Evolutionary conservation across 2,329 filamentous ascomycete genomes (phyloP).

Genomic region (Cytospora piceicola): DNA sequence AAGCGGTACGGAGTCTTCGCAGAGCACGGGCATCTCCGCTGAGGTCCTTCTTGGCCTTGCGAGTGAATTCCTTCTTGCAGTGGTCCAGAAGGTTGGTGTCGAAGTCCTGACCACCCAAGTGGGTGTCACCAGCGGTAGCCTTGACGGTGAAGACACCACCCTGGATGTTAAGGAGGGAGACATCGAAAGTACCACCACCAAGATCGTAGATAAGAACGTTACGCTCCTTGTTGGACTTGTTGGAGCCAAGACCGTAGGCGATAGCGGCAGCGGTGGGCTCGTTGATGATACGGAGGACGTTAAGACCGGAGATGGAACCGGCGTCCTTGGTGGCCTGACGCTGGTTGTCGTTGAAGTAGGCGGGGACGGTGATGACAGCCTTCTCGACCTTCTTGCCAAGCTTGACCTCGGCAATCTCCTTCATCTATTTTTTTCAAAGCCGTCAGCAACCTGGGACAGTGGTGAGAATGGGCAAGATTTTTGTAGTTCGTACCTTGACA

Average conservation of each 20-base stretch:
- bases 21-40: constrained; percentile 87
- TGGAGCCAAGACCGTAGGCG: constrained; percentile 93
- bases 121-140: constrained; percentile 96
- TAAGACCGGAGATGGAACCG: constrained; percentile 94
- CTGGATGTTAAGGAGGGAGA: constrained; percentile 97
- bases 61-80: constrained; percentile 93
- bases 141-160: constrained; percentile 99
- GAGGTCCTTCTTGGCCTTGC: constrained; percentile 81
- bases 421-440: constrained; percentile 70
- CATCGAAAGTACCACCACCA: constrained; percentile 99
- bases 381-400: constrained; percentile 99
- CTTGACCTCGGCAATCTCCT: constrained; percentile 98
- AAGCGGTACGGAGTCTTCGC: constrained; percentile 93
- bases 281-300: constrained; percentile 99
- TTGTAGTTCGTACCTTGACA: constrained; percentile 72
- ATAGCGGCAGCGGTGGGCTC: constrained; percentile 98
- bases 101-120: constrained; percentile 94
- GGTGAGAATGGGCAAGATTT: background rate
- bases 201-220: constrained; percentile 99
- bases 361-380: constrained; percentile 97
- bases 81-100: constrained; percentile 94
- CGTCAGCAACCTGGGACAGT: constrained; percentile 16
- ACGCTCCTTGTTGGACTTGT: constrained; percentile 96
- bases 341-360: constrained; percentile 99
- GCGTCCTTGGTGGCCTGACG: constrained; percentile 99